Evolutionary conservation across 495 filamentous ascomycete species (phyloP), one percentile per base, ranked within the genome.

Genomic region (Penicillium antarcticum): DNA sequence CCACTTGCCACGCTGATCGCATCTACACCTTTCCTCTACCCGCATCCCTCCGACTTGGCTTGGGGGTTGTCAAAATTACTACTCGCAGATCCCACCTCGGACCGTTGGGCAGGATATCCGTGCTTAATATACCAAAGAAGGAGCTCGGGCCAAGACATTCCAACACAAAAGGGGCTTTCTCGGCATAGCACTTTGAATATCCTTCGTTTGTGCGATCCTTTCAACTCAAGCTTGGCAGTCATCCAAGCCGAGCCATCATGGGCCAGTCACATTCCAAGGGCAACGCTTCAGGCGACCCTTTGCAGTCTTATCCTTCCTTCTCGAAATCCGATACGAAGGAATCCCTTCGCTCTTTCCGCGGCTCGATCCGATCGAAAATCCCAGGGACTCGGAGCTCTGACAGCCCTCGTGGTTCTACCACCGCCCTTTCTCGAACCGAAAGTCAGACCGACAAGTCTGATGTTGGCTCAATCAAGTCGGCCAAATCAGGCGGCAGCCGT

Each of bases 271-370:
- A 83, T 68, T 97, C 92, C 65, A 96, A 94, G 75, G 74, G 76
- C 63, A 80, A 81, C 60, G 82, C 73, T 62, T 70, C 69, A 55
- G 68, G 73, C 52, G 81, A 85, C 56, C 65, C 73, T 51, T 71
- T 92, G 47, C 85, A 87, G 67, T 86, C 87, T 21, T 94, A 90
- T 70, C 89, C 92, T 32, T 95, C 94, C 18, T 91, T 98, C 69
- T 87, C 86, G 66, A 89, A 88, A 64, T 88, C 92, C 18, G 94
- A 98, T 68, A 98, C 94, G 34, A 91, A 91, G 69, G 95, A 96
- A 57, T 97, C 94, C 9, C 78, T 88, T 17, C 87, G 92, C 42
- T 97, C 94, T 1, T 81, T 97, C 61, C 79, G 84, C 42, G 85
- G 79, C 33, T 83, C 83, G 1, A 80, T 90, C 54, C 74, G 81